A percentile compares a stretch with the other conserved stretches of the same genome.
Conservation (phyloP, 495 filamentous ascomycete genomes). For the Tuber calosporum region DNA sequence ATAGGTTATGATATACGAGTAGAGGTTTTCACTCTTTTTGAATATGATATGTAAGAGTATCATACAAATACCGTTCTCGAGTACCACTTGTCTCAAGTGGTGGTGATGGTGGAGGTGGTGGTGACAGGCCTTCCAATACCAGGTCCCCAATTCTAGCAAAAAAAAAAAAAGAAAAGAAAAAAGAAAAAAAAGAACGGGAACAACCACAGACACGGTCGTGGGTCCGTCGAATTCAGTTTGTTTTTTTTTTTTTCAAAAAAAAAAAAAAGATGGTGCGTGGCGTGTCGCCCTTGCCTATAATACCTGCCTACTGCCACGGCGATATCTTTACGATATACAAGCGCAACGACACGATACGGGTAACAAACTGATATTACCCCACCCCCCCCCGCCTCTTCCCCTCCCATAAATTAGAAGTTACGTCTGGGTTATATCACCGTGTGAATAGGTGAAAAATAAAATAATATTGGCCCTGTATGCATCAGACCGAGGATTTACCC, state of each 20-base stretch:
- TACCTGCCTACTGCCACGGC: slow-evolving; percentile 19
- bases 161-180: too few relatives aligned
- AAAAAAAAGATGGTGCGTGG: slow-evolving; percentile 26
- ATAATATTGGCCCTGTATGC: not conserved
- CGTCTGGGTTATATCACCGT: not conserved
- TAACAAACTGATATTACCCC: slow-evolving; percentile 3
- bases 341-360: slow-evolving; percentile 6
- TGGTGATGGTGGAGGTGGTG: too few relatives aligned
- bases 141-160: slow-evolving; percentile 37
- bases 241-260: too few relatives aligned
- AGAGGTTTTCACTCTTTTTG: not conserved
- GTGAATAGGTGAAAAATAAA: not conserved
- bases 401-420: not conserved
- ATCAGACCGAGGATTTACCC: not conserved
- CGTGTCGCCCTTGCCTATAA: slow-evolving; percentile 30
- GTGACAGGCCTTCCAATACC: too few relatives aligned
- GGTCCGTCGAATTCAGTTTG: slow-evolving; percentile 25
- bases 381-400: not conserved
- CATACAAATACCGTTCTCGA: too few relatives aligned
- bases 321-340: slow-evolving; percentile 29
- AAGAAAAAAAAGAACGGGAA: too few relatives aligned
- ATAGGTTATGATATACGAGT: not conserved
- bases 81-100: slow-evolving; percentile 2
- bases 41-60: too few relatives aligned
- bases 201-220: slow-evolving; percentile 38